These are phyloP conservation scores for Kuraishia ogatae DNA, from an alignment of 805 yeast genomes.

Conservation along the genomic window DNA sequence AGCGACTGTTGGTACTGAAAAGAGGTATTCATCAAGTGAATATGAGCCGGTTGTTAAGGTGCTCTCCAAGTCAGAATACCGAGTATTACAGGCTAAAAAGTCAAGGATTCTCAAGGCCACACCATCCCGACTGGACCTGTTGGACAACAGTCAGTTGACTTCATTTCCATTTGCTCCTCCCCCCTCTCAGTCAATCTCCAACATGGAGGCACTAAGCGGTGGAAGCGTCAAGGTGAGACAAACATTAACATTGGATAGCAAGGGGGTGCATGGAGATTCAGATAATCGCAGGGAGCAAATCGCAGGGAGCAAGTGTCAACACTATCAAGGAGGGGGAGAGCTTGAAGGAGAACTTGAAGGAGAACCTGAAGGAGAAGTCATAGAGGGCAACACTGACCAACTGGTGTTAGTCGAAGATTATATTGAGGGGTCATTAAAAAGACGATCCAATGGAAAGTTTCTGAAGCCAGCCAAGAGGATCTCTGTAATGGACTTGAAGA, in stretches of 20 bases:
- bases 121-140: constrained; percentile 35
- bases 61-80: neutral
- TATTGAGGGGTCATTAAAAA: constrained; percentile 21
- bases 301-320: no score
- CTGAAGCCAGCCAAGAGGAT: constrained; percentile 12
- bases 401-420: constrained; percentile 50
- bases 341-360: constrained; percentile 25
- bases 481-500: constrained; percentile 25
- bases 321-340: no score
- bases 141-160: constrained; percentile 39
- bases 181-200: constrained; percentile 8
- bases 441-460: neutral
- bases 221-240: neutral
- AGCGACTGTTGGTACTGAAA: neutral
- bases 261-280: neutral
- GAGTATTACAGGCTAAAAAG: neutral
- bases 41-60: neutral
- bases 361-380: constrained; percentile 2
- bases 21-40: neutral
- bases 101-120: constrained; percentile 2
- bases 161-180: constrained; percentile 49
- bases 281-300: neutral
- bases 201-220: constrained; percentile 6
- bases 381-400: constrained; percentile 4
- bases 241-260: neutral